phyloP scores from a whole-genome alignment of 768 basidiomycete genomes.

The Hericium coralloides region DNA sequence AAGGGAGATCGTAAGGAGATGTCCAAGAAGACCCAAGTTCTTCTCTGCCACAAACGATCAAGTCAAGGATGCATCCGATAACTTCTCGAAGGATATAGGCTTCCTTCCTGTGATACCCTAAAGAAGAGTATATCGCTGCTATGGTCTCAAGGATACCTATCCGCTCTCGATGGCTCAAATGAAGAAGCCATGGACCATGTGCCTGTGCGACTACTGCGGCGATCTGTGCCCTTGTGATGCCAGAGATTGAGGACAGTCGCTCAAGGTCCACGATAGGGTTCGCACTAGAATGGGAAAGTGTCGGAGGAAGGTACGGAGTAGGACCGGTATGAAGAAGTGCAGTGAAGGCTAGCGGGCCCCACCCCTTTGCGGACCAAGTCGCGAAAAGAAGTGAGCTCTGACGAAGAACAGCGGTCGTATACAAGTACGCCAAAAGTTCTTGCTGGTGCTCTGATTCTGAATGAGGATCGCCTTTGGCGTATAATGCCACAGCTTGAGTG shows the following conservation, averaged over 20 bases:
- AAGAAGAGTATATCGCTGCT: constrained; percentile 65
- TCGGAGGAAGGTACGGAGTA: constrained; percentile 50
- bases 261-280: constrained; percentile 38
- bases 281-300: constrained; percentile 36
- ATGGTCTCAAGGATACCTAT: constrained; percentile 61
- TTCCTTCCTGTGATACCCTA: constrained; percentile 87
- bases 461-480: constrained; percentile 44
- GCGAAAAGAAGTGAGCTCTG: constrained; percentile 69
- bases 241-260: constrained; percentile 58
- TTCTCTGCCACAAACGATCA: constrained; percentile 78
- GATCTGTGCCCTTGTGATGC: constrained; percentile 62
- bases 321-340: constrained; percentile 63
- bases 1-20: constrained; percentile 28
- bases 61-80: constrained; percentile 74
- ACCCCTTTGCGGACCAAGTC: constrained; percentile 81
- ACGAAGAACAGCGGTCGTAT: constrained; percentile 57
- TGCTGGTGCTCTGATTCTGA: constrained; percentile 43
- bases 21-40: constrained; percentile 42
- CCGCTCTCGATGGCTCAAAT: constrained; percentile 69
- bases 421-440: constrained; percentile 59
- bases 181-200: constrained; percentile 83
- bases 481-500: constrained; percentile 45
- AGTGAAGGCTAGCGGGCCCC: constrained; percentile 71
- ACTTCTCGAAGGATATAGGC: constrained; percentile 81
- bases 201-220: constrained; percentile 56